These are phyloP conservation scores for Talaromyces borbonicus DNA, from an alignment of 495 filamentous ascomycete genomes.

Conservation along the genomic window DNA sequence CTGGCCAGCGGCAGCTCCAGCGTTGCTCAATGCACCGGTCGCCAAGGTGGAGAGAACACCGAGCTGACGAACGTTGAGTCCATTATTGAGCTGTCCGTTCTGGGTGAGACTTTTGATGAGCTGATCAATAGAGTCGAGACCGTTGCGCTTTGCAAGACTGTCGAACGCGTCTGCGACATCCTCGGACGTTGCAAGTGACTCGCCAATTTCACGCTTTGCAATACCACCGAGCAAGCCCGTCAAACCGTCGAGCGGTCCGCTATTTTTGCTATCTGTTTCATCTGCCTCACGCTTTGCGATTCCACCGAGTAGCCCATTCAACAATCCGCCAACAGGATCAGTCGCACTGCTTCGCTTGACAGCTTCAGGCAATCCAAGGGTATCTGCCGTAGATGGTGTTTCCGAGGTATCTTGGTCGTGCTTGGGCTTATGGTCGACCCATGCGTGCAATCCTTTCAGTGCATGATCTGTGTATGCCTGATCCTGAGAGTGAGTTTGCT, in stretches of 20 bases:
- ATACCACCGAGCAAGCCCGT: neutral
- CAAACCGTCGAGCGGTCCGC: neutral
- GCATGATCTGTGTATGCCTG: too few species aligned
- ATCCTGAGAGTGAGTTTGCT: too few species aligned
- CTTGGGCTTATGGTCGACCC: too few species aligned
- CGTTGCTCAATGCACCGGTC: neutral
- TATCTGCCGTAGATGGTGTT: too few species aligned
- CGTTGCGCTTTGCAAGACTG: constrained; percentile 1
- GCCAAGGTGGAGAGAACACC: neutral
- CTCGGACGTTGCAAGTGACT: neutral
- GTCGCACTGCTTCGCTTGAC: neutral
- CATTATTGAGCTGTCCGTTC: neutral
- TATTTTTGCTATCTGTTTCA: neutral
- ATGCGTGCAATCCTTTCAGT: too few species aligned
- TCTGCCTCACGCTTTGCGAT: neutral
- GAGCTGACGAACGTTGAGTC: neutral
- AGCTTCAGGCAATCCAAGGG: too few species aligned
- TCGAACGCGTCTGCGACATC: neutral
- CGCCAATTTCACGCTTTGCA: neutral
- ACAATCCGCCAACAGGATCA: neutral
- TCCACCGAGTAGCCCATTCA: neutral
- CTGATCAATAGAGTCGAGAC: neutral
- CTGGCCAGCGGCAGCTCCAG: neutral
- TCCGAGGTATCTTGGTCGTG: too few species aligned
- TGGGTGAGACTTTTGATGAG: constrained; percentile 3